phyloP scores from a whole-genome alignment of 1,284 basidiomycete species.

The Leccinum subspadiceum region DNA sequence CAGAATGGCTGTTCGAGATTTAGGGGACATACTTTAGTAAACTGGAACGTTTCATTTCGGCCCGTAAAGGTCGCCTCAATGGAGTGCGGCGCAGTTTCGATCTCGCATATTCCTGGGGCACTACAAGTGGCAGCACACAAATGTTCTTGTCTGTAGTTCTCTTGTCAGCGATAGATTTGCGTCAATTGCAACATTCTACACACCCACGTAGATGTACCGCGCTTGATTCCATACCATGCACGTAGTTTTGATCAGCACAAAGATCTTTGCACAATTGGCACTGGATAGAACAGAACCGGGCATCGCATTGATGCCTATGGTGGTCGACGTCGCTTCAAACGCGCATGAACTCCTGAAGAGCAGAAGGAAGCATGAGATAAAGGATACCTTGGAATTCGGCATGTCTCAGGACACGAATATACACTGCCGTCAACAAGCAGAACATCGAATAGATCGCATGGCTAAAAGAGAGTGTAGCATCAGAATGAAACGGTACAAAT shows the following conservation, averaged over 20 bases:
- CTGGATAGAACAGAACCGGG: slow-evolving; percentile 48
- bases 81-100: slow-evolving; percentile 55
- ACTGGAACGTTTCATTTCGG: slow-evolving; percentile 45
- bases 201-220: slow-evolving; percentile 61
- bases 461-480: slow-evolving; percentile 30
- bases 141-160: slow-evolving; percentile 46
- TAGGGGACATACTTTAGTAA: slow-evolving; percentile 41
- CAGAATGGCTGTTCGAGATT: neutral
- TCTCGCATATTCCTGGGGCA: slow-evolving; percentile 51
- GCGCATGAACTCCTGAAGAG: neutral
- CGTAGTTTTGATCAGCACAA: slow-evolving; percentile 47
- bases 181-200: slow-evolving; percentile 17
- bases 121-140: slow-evolving; percentile 43
- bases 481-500: neutral
- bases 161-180: neutral
- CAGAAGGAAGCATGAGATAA: no score
- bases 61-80: slow-evolving; percentile 57
- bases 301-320: slow-evolving; percentile 53
- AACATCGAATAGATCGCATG: slow-evolving; percentile 42
- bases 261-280: slow-evolving; percentile 55
- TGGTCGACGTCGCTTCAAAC: slow-evolving; percentile 36
- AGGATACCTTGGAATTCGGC: slow-evolving; percentile 43
- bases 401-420: slow-evolving; percentile 44
- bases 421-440: slow-evolving; percentile 29
- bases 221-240: slow-evolving; percentile 45